Base-by-base conservation (phyloP, 768 basidiomycete species). In the Auricularia auricula-judae region DNA sequence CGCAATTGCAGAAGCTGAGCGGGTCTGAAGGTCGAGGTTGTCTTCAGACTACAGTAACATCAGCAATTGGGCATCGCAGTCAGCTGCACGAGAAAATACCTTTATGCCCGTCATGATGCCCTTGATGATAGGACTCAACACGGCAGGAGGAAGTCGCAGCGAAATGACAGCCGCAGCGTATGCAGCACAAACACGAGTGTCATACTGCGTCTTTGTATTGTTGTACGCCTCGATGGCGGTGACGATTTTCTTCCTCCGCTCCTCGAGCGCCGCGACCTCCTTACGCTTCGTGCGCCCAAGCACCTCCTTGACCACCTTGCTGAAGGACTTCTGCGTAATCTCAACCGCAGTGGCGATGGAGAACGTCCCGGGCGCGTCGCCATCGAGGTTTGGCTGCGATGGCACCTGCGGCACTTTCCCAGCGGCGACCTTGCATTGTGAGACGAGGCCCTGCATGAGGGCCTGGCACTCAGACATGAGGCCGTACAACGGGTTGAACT, bases 81-180 rank as follows among this genome's bases (percentile, higher is more conserved):
- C 33, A 21, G 8, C 42, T 39, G 4, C 36, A 65, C 3, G 10
- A 2, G 47, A 47, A 53, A 82, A 53, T 62, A 92, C 95, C 85
- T 97, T 98, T 79, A 98, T 88, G 29, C 94, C 92, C 65, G 93
- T 96, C 90, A 98, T 98, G 64, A 98, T 87, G 29, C 91, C 93
- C 73, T 95, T 94, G 54, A 99, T 93, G 60, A 99, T 86, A 0
- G 97, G 95, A 69, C 92, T 96, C 67, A 98, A 87, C 76, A 97
- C 98, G 66, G 93, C 86, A 0, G 97, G 96, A 11, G 92, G 86
- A 39, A 85, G 85, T 71, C 84, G 82, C 67, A 98, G 85, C 7
- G 93, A 88, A 12, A 99, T 88, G 68, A 94, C 88, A 0, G 95
- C 93, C 1, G 91, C 88, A 7, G 95, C 93, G 70, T 97, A 89